A percentile compares a stretch with the other conserved stretches of the same genome.
Conservation (phyloP, 2,329 filamentous ascomycete genomes). For the Pseudogymnoascus sp. region DNA sequence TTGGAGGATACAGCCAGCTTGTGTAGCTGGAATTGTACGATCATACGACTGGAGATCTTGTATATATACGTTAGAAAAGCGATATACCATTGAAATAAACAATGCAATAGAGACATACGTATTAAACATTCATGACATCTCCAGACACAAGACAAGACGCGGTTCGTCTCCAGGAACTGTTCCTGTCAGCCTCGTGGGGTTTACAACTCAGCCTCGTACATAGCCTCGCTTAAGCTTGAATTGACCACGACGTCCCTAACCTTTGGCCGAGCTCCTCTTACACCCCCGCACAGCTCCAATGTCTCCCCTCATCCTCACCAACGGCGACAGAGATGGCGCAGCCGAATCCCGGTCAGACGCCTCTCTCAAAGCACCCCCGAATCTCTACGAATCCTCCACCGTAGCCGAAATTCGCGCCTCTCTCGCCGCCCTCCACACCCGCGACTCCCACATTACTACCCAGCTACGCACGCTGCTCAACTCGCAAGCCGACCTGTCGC, state of each 20-base stretch:
- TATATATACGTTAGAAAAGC: slow-evolving; percentile 9
- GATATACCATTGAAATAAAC: not conserved
- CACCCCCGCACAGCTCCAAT: slow-evolving; percentile 20
- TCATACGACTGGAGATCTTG: slow-evolving; percentile 1
- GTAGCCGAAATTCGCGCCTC: slow-evolving; percentile 72
- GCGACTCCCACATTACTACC: slow-evolving; percentile 64
- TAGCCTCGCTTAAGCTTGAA: slow-evolving; percentile 10
- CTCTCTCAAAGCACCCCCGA: slow-evolving; percentile 13
- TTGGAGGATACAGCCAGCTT: slow-evolving; percentile 57
- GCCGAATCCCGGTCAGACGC: slow-evolving; percentile 15
- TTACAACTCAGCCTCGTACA: slow-evolving; percentile 3
- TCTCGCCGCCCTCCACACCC: slow-evolving; percentile 63
- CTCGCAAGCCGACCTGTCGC: slow-evolving; percentile 77
- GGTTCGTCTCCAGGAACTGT: not conserved
- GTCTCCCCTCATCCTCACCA: slow-evolving; percentile 29
- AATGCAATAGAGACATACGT: not conserved
- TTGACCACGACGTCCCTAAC: slow-evolving; percentile 9
- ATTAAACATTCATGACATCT: not conserved
- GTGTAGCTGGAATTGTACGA: slow-evolving; percentile 35
- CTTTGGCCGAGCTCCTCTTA: not conserved
- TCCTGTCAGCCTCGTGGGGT: slow-evolving; percentile 1
- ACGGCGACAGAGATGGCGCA: slow-evolving; percentile 23
- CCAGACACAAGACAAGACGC: not conserved
- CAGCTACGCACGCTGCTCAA: slow-evolving; percentile 69
- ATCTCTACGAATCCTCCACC: slow-evolving; percentile 61